A percentile compares a stretch with the other conserved stretches of the same genome.
These are phyloP conservation scores for Barnettozyma sucrosica DNA, from an alignment of 805 yeast genomes.

Conservation along the genomic window DNA sequence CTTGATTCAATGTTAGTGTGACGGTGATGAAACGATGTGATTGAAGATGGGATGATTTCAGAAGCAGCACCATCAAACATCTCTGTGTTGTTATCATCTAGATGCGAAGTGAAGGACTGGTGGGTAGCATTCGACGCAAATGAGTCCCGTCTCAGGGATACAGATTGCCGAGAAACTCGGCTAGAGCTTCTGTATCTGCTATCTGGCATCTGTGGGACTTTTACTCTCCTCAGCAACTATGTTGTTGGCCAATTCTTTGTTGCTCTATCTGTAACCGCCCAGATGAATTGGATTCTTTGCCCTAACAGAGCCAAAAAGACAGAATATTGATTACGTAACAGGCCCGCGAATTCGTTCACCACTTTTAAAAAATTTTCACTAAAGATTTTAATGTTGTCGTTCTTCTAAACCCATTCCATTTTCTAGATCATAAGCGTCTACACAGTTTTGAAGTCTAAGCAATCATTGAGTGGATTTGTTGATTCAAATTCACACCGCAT, in stretches of 20 bases:
- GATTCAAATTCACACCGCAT: no score
- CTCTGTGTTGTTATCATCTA: slow-evolving; percentile 61
- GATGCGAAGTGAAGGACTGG: slow-evolving; percentile 11
- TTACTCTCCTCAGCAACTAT: neutral
- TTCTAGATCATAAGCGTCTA: neutral
- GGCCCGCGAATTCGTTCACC: neutral
- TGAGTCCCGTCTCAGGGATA: slow-evolving; percentile 30
- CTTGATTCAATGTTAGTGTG: slow-evolving; percentile 39
- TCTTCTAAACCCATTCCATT: neutral
- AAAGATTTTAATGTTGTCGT: neutral
- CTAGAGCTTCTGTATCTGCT: slow-evolving; percentile 13
- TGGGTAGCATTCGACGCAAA: slow-evolving; percentile 23
- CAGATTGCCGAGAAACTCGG: slow-evolving; percentile 14
- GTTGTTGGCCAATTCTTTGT: neutral
- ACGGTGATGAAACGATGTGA: slow-evolving; percentile 69
- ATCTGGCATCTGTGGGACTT: neutral
- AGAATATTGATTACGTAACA: neutral
- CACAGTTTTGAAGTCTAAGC: neutral
- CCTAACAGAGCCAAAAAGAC: neutral
- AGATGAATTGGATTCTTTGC: neutral
- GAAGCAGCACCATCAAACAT: slow-evolving; percentile 75
- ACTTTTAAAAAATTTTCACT: neutral
- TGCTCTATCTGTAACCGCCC: neutral
- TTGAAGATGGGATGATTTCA: slow-evolving; percentile 71
- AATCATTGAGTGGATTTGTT: neutral